Conservation (phyloP, 78 protist species). For the Capsaspora owczarzaki region DNA sequence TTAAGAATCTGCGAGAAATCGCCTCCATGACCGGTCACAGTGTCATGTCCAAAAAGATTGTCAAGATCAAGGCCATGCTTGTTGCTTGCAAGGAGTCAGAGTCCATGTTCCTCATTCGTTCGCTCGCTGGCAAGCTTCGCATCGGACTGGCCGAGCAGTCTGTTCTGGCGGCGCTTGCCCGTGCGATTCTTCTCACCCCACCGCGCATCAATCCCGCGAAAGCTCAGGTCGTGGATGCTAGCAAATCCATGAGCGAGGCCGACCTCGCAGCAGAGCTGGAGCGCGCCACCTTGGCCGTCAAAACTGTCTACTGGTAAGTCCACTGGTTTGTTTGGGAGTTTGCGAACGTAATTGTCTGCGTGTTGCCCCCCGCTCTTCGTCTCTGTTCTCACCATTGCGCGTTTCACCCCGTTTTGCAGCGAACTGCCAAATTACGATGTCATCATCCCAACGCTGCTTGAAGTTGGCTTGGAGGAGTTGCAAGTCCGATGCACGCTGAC, state of each 20-base stretch:
- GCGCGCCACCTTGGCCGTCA: background rate
- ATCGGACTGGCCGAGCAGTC: slow-evolving; percentile 89
- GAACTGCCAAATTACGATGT: slow-evolving; percentile 70
- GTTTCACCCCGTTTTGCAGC: background rate
- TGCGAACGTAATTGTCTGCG: background rate
- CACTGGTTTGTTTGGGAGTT: background rate
- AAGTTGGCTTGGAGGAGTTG: background rate
- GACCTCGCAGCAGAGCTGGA: background rate
- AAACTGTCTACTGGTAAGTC: background rate
- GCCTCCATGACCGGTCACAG: too few relatives aligned
- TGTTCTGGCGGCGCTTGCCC: slow-evolving; percentile 82
- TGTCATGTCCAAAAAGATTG: too few relatives aligned
- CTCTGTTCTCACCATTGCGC: background rate
- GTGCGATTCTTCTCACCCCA: slow-evolving; percentile 62
- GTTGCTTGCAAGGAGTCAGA: slow-evolving; percentile 62
- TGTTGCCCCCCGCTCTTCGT: background rate
- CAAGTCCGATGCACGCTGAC: background rate
- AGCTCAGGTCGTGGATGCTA: background rate
- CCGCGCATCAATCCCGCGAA: background rate
- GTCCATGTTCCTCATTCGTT: slow-evolving; percentile 1
- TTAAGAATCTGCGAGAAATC: slow-evolving; percentile 19
- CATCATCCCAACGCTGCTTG: slow-evolving; percentile 51
- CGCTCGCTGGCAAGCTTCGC: slow-evolving; percentile 80
- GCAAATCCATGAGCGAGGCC: background rate
- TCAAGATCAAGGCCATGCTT: slow-evolving; percentile 53